Percentiles rank a stretch among this genome's conserved stretches.
phyloP scores from a whole-genome alignment of 1,139 yeast genomes.

The Suhomyces chickasaworum region DNA sequence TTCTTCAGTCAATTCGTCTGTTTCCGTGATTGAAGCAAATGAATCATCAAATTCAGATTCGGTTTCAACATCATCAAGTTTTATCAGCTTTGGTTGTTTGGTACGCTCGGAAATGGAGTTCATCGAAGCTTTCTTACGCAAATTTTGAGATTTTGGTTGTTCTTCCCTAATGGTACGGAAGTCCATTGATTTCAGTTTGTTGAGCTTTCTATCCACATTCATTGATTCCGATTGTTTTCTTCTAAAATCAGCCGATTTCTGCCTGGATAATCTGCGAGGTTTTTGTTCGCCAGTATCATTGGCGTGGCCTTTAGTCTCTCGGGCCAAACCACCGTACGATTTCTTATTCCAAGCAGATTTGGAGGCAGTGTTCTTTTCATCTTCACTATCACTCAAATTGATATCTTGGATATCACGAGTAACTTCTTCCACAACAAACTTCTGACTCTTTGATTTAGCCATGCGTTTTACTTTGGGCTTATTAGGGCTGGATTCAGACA shows the following conservation, averaged over 20 bases:
- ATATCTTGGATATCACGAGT: constrained; percentile 30
- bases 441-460: neutral
- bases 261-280: constrained; percentile 14
- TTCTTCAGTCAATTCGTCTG: constrained; percentile 15
- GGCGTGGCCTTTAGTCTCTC: constrained; percentile 1
- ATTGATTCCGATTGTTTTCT: constrained; percentile 14
- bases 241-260: constrained; percentile 18
- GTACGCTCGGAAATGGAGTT: constrained; percentile 6
- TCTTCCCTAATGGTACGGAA: constrained; percentile 11
- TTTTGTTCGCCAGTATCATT: constrained; percentile 1
- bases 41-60: constrained; percentile 19
- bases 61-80: constrained; percentile 13
- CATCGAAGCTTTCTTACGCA: constrained; percentile 14
- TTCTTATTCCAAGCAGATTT: constrained; percentile 10
- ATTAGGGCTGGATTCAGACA: constrained; percentile 1
- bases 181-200: constrained; percentile 19
- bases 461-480: constrained; percentile 1
- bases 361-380: constrained; percentile 11
- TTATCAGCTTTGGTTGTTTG: neutral
- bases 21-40: constrained; percentile 7
- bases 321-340: constrained; percentile 14
- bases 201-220: constrained; percentile 13
- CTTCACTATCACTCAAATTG: constrained; percentile 28
- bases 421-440: constrained; percentile 22
- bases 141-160: constrained; percentile 1